These are phyloP conservation scores for Pythium brassicae DNA, from an alignment of 352 stramenopile species.

Conservation along the genomic window DNA sequence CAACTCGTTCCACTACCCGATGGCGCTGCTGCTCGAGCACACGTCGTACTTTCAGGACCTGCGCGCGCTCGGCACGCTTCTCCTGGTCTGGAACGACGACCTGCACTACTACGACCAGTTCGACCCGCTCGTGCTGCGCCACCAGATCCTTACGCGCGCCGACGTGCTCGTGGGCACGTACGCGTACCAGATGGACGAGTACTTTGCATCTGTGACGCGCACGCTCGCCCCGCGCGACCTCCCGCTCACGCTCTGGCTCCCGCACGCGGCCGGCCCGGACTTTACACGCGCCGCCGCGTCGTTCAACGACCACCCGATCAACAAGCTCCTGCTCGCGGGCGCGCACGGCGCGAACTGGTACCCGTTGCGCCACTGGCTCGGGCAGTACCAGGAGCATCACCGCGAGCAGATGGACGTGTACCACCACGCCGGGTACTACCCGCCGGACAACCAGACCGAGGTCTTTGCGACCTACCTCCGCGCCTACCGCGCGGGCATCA, in stretches of 20 bases:
- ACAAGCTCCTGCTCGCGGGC: slow-evolving; percentile 69
- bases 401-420: slow-evolving; percentile 55
- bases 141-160: slow-evolving; percentile 57
- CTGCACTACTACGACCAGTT: slow-evolving; percentile 81
- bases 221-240: slow-evolving; percentile 36
- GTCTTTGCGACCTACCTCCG: slow-evolving; percentile 71
- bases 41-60: slow-evolving; percentile 67
- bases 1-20: slow-evolving; percentile 65
- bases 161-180: slow-evolving; percentile 74
- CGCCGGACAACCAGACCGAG: slow-evolving; percentile 51
- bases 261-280: slow-evolving; percentile 56
- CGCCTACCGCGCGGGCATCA: slow-evolving; percentile 67
- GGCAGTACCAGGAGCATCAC: slow-evolving; percentile 43
- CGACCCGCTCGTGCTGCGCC: slow-evolving; percentile 44
- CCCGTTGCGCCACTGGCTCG: slow-evolving; percentile 67
- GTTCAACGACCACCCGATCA: slow-evolving; percentile 68
- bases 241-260: slow-evolving; percentile 60
- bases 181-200: slow-evolving; percentile 75
- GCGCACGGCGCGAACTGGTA: slow-evolving; percentile 51
- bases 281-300: slow-evolving; percentile 54
- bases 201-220: slow-evolving; percentile 53
- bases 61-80: slow-evolving; percentile 54
- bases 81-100: slow-evolving; percentile 78
- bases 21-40: slow-evolving; percentile 61
- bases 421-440: slow-evolving; percentile 50